These are phyloP conservation scores for Fomes fomentarius DNA, from an alignment of 1,284 basidiomycete genomes.

Conservation along the genomic window DNA sequence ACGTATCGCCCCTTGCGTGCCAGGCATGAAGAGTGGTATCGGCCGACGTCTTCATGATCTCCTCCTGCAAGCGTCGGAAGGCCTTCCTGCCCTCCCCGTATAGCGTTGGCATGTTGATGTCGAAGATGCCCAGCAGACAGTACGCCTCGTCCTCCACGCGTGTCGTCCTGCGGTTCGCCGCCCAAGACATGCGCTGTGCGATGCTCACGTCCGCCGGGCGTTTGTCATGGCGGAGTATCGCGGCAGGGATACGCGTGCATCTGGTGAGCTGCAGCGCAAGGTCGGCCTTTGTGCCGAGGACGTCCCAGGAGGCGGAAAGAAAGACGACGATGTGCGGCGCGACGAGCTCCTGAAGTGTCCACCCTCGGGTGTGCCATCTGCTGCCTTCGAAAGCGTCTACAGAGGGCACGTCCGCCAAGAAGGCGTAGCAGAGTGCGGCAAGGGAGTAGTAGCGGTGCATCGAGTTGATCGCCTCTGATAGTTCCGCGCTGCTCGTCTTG, in stretches of 20 bases:
- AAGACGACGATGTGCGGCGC: constrained; percentile 10
- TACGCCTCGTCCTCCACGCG: constrained; percentile 15
- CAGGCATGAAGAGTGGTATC: constrained; percentile 15
- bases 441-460: constrained; percentile 15
- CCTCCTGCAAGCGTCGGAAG: constrained; percentile 13
- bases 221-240: constrained; percentile 1
- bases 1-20: too few relatives aligned
- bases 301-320: constrained; percentile 7
- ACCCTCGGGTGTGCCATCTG: constrained; percentile 13
- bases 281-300: constrained; percentile 9
- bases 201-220: constrained; percentile 6
- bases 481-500: constrained; percentile 13
- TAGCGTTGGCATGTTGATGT: constrained; percentile 14
- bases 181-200: constrained; percentile 17
- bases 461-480: constrained; percentile 21
- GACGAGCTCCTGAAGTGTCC: constrained; percentile 20
- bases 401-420: constrained; percentile 7
- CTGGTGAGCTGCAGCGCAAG: constrained; percentile 2
- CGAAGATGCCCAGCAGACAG: constrained; percentile 15
- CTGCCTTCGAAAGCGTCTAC: not conserved
- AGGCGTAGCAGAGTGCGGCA: constrained; percentile 17
- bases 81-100: constrained; percentile 15
- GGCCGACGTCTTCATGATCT: constrained; percentile 9
- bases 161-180: constrained; percentile 5
- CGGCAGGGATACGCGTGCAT: constrained; percentile 1